Conservation (phyloP, 306 rosid genomes). For the Coriaria nepalensis region DNA sequence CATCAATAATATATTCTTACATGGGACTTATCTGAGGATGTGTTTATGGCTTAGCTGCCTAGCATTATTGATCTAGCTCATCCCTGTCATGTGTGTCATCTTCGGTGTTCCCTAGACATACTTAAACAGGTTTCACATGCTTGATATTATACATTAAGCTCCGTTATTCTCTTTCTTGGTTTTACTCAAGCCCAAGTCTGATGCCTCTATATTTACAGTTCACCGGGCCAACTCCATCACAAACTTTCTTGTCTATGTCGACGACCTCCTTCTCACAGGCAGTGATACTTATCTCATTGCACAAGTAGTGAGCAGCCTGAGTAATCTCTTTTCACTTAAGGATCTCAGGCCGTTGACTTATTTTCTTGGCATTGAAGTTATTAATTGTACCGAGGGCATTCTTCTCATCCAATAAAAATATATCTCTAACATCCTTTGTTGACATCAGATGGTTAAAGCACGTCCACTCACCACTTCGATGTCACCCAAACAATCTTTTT, state of each 20-base stretch:
- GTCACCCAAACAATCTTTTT: too few relatives aligned
- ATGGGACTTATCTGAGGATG: not conserved
- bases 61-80: not conserved
- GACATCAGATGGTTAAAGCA: too few relatives aligned
- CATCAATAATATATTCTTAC: too few relatives aligned
- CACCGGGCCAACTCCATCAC: too few relatives aligned
- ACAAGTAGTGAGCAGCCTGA: not conserved
- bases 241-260: too few relatives aligned
- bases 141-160: too few relatives aligned
- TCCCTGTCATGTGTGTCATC: not conserved
- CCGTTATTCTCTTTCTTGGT: not conserved
- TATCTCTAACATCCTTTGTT: not conserved
- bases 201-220: not conserved
- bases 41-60: not conserved
- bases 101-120: not conserved
- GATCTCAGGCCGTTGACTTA: not conserved
- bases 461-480: too few relatives aligned
- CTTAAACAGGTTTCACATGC: not conserved
- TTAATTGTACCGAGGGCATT: not conserved
- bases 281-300: not conserved
- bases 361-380: not conserved
- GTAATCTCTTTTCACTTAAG: not conserved
- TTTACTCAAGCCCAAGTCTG: not conserved
- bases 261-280: not conserved
- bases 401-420: too few relatives aligned